A percentile compares a stretch with the other conserved stretches of the same genome.
phyloP scores from a whole-genome alignment of 352 stramenopile species.

The Pythium utonaiense region DNA sequence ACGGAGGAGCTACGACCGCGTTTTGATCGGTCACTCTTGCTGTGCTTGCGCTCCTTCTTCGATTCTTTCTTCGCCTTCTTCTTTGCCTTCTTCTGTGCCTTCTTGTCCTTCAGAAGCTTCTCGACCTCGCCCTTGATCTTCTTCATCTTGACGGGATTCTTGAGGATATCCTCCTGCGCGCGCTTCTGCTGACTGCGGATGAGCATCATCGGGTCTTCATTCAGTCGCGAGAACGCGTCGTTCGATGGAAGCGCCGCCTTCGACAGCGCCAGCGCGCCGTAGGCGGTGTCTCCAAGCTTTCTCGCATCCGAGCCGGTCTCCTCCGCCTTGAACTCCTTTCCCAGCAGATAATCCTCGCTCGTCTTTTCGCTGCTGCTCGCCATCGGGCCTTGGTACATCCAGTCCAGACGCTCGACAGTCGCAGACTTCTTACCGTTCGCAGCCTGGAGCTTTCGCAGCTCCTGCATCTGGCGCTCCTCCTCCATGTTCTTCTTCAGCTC shows the following conservation, averaged over 20 bases:
- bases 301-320: constrained; percentile 43
- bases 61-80: constrained; percentile 32
- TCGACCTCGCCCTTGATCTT: constrained; percentile 82
- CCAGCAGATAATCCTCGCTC: constrained; percentile 91
- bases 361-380: constrained; percentile 46
- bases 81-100: constrained; percentile 61
- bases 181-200: constrained; percentile 86
- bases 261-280: constrained; percentile 57
- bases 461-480: constrained; percentile 94
- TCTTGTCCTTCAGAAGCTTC: constrained; percentile 75
- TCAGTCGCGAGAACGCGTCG: constrained; percentile 90
- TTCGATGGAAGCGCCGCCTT: constrained; percentile 69
- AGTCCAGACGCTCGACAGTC: constrained; percentile 88
- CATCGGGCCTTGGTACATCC: constrained; percentile 96
- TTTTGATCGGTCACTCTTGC: constrained; percentile 33
- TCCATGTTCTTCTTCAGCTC: constrained; percentile 97
- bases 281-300: constrained; percentile 52
- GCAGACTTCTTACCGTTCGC: constrained; percentile 76
- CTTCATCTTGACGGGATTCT: constrained; percentile 90
- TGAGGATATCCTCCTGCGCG: constrained; percentile 80
- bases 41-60: constrained; percentile 64
- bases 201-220: constrained; percentile 96
- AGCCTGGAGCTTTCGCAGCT: constrained; percentile 91
- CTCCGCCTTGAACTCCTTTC: constrained; percentile 82
- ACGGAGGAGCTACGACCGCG: constrained; percentile 29